A percentile compares a stretch with the other conserved stretches of the same genome.
Evolutionary conservation across 2,329 filamentous ascomycete genomes (phyloP).

Genomic region (Fusarium pseudoanthophilum): DNA sequence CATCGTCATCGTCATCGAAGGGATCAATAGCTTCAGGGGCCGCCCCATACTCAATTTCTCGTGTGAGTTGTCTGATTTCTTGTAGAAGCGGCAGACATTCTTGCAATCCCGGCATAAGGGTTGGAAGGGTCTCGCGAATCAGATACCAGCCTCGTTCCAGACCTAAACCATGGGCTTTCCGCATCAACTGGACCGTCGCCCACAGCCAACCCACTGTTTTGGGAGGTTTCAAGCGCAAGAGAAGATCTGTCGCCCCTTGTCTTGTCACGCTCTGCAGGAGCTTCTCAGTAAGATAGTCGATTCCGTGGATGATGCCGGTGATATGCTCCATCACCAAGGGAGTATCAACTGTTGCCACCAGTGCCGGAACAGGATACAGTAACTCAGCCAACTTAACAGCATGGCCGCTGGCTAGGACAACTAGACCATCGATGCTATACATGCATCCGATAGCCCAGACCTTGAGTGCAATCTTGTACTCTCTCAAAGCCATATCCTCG

Average conservation of each 20-base stretch:
- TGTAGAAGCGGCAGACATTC: background rate
- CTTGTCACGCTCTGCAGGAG: background rate
- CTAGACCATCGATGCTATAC: background rate
- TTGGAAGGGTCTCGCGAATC: background rate
- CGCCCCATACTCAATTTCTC: background rate
- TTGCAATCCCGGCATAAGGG: background rate
- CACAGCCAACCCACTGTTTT: background rate
- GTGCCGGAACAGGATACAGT: background rate
- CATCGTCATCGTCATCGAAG: background rate
- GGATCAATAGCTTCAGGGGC: background rate
- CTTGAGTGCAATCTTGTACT: background rate
- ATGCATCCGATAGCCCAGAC: background rate
- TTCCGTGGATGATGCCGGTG: background rate
- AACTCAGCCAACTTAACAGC: background rate
- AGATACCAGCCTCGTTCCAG: background rate
- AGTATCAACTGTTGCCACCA: background rate
- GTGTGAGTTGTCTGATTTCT: background rate
- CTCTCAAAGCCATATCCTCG: background rate
- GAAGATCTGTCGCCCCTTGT: background rate
- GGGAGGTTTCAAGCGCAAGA: background rate
- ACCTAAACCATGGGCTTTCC: background rate
- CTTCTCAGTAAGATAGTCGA: background rate
- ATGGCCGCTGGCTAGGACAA: background rate
- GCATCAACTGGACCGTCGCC: background rate
- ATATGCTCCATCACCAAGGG: background rate